Evolutionary conservation across 2,329 filamentous ascomycete species (phyloP).

Genomic region (Emmonsiellopsis sp.): DNA sequence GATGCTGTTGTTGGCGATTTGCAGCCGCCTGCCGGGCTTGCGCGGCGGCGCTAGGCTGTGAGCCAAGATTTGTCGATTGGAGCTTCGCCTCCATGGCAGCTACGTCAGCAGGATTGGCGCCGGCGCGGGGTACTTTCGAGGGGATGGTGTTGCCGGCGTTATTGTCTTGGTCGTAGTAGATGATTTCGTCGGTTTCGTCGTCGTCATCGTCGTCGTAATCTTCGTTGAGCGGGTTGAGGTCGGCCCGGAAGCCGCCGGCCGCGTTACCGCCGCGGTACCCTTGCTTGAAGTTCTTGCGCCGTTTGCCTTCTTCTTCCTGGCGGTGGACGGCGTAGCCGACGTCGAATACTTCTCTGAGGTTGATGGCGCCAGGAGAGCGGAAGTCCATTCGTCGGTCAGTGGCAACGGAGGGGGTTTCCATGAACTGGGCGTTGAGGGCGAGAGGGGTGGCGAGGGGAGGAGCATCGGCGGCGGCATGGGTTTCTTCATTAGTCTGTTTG

Average conservation of each 20-base stretch:
- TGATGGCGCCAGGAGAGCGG: slow-evolving; percentile 88
- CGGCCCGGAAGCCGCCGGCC: slow-evolving; percentile 51
- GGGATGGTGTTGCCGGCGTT: slow-evolving; percentile 38
- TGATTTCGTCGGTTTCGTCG: slow-evolving; percentile 46
- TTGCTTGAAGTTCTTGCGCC: slow-evolving; percentile 73
- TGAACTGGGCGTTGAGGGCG: slow-evolving; percentile 45
- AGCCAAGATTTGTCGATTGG: slow-evolving; percentile 65
- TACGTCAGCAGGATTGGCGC: slow-evolving; percentile 50
- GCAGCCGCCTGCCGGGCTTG: slow-evolving; percentile 48
- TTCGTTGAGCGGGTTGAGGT: slow-evolving; percentile 57
- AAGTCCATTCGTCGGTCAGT: slow-evolving; percentile 72
- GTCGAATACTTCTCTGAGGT: slow-evolving; percentile 93
- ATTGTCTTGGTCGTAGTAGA: slow-evolving; percentile 39
- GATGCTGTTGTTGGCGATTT: slow-evolving; percentile 40
- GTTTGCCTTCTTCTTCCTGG: slow-evolving; percentile 91
- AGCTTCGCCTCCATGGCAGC: slow-evolving; percentile 78
- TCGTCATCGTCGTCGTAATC: slow-evolving; percentile 56
- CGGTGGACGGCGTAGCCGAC: slow-evolving; percentile 96
- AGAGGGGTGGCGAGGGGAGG: slow-evolving; percentile 63
- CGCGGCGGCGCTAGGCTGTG: slow-evolving; percentile 46
- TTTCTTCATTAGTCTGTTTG: slow-evolving; percentile 58
- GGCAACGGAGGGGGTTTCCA: slow-evolving; percentile 45
- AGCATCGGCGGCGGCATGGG: slow-evolving; percentile 58
- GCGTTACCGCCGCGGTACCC: slow-evolving; percentile 50
- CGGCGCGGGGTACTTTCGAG: slow-evolving; percentile 56